phyloP scores from a whole-genome alignment of 495 filamentous ascomycete species.

The Xylaria intraflava region DNA sequence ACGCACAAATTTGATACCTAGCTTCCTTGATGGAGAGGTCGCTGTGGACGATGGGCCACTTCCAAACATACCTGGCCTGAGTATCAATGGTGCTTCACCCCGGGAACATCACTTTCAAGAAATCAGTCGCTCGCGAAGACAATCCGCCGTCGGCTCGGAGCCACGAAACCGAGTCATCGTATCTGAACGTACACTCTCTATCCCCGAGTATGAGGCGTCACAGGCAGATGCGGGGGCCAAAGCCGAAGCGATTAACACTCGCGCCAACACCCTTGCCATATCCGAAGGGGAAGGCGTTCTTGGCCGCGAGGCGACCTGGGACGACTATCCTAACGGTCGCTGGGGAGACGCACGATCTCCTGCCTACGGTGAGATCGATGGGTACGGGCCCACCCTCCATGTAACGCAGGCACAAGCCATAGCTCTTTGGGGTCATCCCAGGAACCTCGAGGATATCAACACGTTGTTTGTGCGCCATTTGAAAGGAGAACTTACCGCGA shows the following conservation, averaged over 20 bases:
- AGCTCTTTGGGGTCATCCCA: constrained; percentile 76
- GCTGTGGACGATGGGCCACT: constrained; percentile 42
- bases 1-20: constrained; percentile 71
- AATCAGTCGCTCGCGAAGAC: constrained; percentile 27
- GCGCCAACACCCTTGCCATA: constrained; percentile 80
- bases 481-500: constrained; percentile 61
- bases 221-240: constrained; percentile 58
- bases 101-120: constrained; percentile 13
- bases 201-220: constrained; percentile 59
- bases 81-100: constrained; percentile 31
- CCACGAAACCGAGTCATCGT: constrained; percentile 84
- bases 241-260: constrained; percentile 52
- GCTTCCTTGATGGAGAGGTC: constrained; percentile 41
- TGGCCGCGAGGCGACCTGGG: constrained; percentile 95
- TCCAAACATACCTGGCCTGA: constrained; percentile 31
- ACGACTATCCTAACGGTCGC: constrained; percentile 95
- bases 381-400: constrained; percentile 86
- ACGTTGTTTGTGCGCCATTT: constrained; percentile 74
- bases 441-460: constrained; percentile 60
- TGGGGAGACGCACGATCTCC: constrained; percentile 89
- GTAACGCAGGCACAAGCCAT: constrained; percentile 71
- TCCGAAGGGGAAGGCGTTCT: constrained; percentile 87
- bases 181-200: constrained; percentile 43
- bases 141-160: constrained; percentile 50
- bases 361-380: constrained; percentile 93